A percentile compares a stretch with the other conserved stretches of the same genome.
These are phyloP conservation scores for Fusarium cyanostomum DNA, from an alignment of 2,329 filamentous ascomycete species.

Conservation along the genomic window DNA sequence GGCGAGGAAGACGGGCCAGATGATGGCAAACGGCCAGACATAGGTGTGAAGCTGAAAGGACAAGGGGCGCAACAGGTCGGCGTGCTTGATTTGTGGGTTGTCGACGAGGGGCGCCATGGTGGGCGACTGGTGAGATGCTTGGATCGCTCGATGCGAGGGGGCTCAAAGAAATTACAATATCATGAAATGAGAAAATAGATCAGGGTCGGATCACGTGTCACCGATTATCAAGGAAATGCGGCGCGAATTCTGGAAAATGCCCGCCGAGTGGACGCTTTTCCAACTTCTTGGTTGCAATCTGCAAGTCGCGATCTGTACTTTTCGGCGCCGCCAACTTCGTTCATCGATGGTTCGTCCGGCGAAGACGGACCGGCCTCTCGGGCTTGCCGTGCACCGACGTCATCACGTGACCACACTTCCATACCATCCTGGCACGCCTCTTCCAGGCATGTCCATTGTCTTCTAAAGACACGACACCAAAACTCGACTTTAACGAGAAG, in stretches of 20 bases:
- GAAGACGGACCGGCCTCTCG: conserved; percentile 24
- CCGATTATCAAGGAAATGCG: conserved; percentile 7
- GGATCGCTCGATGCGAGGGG: conserved; percentile 17
- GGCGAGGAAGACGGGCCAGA: conserved; percentile 92
- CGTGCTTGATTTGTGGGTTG: conserved; percentile 86
- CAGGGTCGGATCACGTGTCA: not conserved
- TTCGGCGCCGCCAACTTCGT: conserved; percentile 27
- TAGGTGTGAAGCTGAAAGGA: conserved; percentile 85
- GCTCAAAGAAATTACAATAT: conserved; percentile 2
- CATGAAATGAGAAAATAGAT: not conserved
- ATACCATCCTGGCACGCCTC: not conserved
- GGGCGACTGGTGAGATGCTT: conserved; percentile 27
- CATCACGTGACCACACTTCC: conserved; percentile 25
- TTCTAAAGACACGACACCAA: conserved; percentile 10
- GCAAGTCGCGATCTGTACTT: conserved; percentile 45
- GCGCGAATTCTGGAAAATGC: conserved; percentile 1
- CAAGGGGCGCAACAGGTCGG: conserved; percentile 88
- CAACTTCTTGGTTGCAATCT: conserved; percentile 32
- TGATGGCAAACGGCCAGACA: conserved; percentile 88
- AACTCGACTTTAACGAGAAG: not conserved
- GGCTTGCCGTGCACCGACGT: conserved; percentile 27
- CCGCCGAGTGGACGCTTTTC: conserved; percentile 24
- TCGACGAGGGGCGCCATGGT: conserved; percentile 85
- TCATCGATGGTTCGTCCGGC: conserved; percentile 27
- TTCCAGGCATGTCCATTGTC: conserved; percentile 23